These are phyloP conservation scores for Agaricus subrufescens DNA, from an alignment of 768 basidiomycete species.

Conservation along the genomic window DNA sequence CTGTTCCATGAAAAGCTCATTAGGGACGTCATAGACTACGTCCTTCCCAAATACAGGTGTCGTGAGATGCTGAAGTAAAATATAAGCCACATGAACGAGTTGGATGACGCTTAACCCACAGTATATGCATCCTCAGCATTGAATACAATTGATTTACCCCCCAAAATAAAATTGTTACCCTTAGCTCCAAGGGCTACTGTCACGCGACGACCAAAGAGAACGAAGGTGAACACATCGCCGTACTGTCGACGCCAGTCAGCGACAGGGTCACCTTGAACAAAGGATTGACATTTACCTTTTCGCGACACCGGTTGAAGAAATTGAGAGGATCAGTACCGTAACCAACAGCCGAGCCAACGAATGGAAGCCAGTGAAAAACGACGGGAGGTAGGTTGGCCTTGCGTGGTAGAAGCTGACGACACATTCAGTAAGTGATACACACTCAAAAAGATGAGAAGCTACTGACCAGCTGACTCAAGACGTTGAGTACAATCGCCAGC, in stretches of 20 bases:
- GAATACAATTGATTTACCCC: slow-evolving; percentile 87
- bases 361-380: slow-evolving; percentile 91
- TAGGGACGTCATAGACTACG: slow-evolving; percentile 96
- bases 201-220: slow-evolving; percentile 82
- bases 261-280: background rate
- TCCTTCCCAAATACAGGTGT: slow-evolving; percentile 96
- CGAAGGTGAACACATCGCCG: slow-evolving; percentile 95
- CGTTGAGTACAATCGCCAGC: slow-evolving; percentile 66
- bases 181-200: slow-evolving; percentile 89
- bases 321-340: slow-evolving; percentile 93
- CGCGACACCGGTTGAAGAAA: slow-evolving; percentile 76
- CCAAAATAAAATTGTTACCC: slow-evolving; percentile 92
- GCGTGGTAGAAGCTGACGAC: slow-evolving; percentile 55
- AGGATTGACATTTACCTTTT: slow-evolving; percentile 52
- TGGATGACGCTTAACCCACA: slow-evolving; percentile 31
- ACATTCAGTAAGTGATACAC: background rate
- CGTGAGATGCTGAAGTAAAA: slow-evolving; percentile 65
- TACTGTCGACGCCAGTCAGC: slow-evolving; percentile 46
- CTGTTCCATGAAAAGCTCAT: slow-evolving; percentile 97
- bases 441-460: background rate
- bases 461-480: slow-evolving; percentile 73
- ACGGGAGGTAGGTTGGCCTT: slow-evolving; percentile 76
- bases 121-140: slow-evolving; percentile 97
- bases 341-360: slow-evolving; percentile 80
- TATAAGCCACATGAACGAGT: background rate